Percentiles rank a stretch among this genome's conserved stretches.
phyloP scores from a whole-genome alignment of 2,329 filamentous ascomycete genomes.

The Monosporascus sp. region DNA sequence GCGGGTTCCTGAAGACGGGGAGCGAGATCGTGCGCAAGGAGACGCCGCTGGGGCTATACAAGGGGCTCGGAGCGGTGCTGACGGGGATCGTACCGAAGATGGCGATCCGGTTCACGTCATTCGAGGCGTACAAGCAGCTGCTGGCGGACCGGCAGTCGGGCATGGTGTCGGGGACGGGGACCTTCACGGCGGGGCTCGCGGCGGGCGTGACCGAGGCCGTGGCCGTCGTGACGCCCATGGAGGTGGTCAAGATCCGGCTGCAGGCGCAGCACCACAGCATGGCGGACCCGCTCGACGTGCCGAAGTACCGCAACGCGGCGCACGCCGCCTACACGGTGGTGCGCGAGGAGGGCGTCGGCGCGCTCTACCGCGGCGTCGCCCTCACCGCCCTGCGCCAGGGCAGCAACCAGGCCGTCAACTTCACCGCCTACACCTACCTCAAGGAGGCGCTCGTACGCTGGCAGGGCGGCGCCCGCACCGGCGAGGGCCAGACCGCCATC shows the following conservation, averaged over 20 bases:
- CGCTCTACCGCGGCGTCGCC: constrained; percentile 88
- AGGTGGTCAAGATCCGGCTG: constrained; percentile 97
- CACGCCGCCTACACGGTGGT: constrained; percentile 81
- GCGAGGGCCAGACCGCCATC: constrained; percentile 44
- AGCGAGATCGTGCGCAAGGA: constrained; percentile 82
- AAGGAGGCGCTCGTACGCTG: constrained; percentile 69
- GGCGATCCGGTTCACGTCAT: constrained; percentile 97
- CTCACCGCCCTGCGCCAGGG: constrained; percentile 92
- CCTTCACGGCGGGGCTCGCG: constrained; percentile 70
- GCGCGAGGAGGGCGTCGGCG: constrained; percentile 81
- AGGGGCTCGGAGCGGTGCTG: constrained; percentile 92
- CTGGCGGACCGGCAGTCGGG: constrained; percentile 67
- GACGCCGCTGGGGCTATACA: constrained; percentile 91
- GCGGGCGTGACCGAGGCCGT: constrained; percentile 97
- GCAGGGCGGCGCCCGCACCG: constrained; percentile 34
- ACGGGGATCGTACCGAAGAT: constrained; percentile 98
- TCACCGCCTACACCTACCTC: constrained; percentile 94
- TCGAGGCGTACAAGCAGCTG: constrained; percentile 88
- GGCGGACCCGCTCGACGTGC: constrained; percentile 91
- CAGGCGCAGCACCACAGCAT: constrained; percentile 98
- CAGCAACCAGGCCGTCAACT: constrained; percentile 97
- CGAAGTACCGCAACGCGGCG: constrained; percentile 95
- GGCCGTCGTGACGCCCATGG: constrained; percentile 95
- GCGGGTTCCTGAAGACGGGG: constrained; percentile 85
- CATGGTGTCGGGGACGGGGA: constrained; percentile 63